Evolutionary conservation across 176 grass and related monocot genomes (phyloP), one percentile per base, ranked within the genome.

Genomic region (Chloris gayana): DNA sequence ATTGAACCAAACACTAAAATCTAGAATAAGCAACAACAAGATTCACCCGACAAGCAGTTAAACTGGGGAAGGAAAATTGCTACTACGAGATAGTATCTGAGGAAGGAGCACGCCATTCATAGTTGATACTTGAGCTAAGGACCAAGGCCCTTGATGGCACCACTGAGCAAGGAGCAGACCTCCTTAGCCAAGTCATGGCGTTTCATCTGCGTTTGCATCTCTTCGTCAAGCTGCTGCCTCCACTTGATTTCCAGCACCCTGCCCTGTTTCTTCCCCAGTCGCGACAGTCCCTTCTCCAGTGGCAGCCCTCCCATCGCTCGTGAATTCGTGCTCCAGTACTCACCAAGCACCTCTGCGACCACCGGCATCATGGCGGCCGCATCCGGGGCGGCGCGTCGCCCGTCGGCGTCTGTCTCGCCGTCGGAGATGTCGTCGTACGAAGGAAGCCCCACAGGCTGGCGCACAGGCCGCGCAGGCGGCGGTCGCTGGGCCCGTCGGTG

Each of bases 111-210:
- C 68, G 39, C 2, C 7, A 67, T 54, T 12, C 81, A 75, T 70
- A 79, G 8, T 9, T 24, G 1, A 24, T 25, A 57, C 69, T 62
- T 0, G 33, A 79, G 65, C 80, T 94, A 84, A 49, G 86, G 79
- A 1, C 80, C 80, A 47, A 89, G 61, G 62, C 87, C 64, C 51
- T 84, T 89, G 29, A 94, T 82, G 69, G 83, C 76, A 26, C 85
- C 73, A 46, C 69, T 83, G 61, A 94, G 82, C 86, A 94, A 73
- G 41, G 24, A 75, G 22, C 86, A 89, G 63, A 94, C 89, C 70
- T 91, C 92, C 86, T 89, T 94, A n/a, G 85, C 85, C 31, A 91
- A 49, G 54, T 94, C 92, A 32, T 91, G 92, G 17, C 81, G 76
- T 77, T 61, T 79, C 77, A 91, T 87, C 84, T 85, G 84, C 7